Evolutionary conservation across 2,329 filamentous ascomycete species (phyloP).

Genomic region (Stemphylium lycopersici): DNA sequence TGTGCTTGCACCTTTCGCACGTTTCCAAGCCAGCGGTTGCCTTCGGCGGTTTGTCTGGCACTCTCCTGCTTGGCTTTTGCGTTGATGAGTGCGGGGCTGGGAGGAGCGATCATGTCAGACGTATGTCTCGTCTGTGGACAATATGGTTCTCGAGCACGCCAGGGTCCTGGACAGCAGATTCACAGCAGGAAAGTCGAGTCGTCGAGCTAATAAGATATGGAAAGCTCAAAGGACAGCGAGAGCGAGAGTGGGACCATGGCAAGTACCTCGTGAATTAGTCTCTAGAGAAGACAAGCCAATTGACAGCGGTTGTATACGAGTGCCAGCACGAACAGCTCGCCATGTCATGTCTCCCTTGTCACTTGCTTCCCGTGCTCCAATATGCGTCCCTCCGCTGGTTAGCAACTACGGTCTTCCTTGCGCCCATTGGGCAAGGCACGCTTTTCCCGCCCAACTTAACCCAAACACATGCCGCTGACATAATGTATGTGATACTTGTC

Average conservation of each 20-base stretch:
- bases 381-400: background rate
- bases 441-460: no score
- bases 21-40: conserved; percentile 3
- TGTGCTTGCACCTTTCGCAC: conserved; percentile 1
- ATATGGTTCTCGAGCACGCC: conserved; percentile 8
- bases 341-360: background rate
- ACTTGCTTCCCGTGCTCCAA: background rate
- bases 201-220: no score
- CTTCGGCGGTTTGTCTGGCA: conserved; percentile 10
- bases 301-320: background rate
- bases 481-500: background rate
- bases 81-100: conserved; percentile 22
- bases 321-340: background rate
- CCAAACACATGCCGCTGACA: background rate
- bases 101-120: conserved; percentile 18
- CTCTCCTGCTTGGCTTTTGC: conserved; percentile 23
- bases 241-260: no score
- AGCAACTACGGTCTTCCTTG: conserved; percentile 9
- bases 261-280: no score
- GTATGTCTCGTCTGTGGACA: conserved; percentile 1
- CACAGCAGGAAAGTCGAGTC: background rate
- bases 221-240: no score
- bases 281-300: background rate
- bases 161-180: conserved; percentile 3
- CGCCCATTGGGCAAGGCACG: background rate